These are phyloP conservation scores for Scedosporium boydii DNA, from an alignment of 2,329 filamentous ascomycete genomes.

Conservation along the genomic window DNA sequence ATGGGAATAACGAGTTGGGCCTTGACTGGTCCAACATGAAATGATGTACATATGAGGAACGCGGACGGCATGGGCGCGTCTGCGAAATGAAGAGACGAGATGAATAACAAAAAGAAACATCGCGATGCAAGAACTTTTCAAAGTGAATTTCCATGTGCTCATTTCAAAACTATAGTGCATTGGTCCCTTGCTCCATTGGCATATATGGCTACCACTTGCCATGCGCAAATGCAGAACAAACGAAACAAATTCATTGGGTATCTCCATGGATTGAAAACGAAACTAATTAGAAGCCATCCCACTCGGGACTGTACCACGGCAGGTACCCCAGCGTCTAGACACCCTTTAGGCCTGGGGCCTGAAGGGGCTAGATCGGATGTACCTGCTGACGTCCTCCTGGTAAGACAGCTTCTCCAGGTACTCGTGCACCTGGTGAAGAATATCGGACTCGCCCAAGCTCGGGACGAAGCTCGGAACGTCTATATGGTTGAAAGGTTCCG, in stretches of 20 bases:
- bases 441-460: constrained; percentile 25
- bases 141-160: not conserved
- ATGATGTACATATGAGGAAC: not conserved
- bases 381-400: constrained; percentile 53
- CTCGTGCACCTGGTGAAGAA: constrained; percentile 51
- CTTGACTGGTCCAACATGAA: not conserved
- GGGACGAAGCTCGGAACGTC: constrained; percentile 68
- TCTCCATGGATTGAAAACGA: too few relatives aligned
- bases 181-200: too few relatives aligned
- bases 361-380: constrained; percentile 44
- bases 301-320: too few relatives aligned
- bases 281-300: too few relatives aligned
- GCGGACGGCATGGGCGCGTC: not conserved
- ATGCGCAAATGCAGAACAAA: too few relatives aligned
- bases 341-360: not conserved
- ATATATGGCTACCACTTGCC: too few relatives aligned
- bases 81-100: not conserved
- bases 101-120: not conserved
- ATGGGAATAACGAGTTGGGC: not conserved
- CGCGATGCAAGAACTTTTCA: not conserved
- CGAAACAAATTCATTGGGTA: too few relatives aligned
- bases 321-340: not conserved
- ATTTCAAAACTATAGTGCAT: too few relatives aligned
- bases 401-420: constrained; percentile 46
- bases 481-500: constrained; percentile 76